A percentile compares a stretch with the other conserved stretches of the same genome.
Evolutionary conservation across 2,329 filamentous ascomycete species (phyloP).

Genomic region (Beauveria sp.): DNA sequence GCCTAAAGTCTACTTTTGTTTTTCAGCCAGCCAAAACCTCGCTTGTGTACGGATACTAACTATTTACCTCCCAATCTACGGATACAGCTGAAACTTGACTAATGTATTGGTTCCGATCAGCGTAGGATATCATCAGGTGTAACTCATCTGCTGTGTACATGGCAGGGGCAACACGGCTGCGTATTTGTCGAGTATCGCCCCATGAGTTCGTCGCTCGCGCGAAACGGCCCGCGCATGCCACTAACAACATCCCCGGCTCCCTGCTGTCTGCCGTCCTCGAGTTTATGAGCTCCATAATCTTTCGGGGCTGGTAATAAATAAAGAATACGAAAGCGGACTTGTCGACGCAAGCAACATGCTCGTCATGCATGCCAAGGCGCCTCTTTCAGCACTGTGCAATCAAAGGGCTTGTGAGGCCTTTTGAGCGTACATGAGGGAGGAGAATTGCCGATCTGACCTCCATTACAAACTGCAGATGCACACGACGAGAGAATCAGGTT

Average conservation of each 20-base stretch:
- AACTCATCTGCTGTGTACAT: too few species aligned
- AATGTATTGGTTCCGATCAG: neutral
- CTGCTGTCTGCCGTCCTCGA: neutral
- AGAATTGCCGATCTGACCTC: neutral
- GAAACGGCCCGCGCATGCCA: slow-evolving; percentile 6
- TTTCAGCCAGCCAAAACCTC: neutral
- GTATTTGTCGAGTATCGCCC: neutral
- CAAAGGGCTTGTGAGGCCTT: neutral
- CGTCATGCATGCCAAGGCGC: slow-evolving; percentile 3
- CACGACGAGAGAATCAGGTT: neutral
- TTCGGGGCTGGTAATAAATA: neutral
- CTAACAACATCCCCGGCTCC: neutral
- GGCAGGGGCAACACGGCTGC: neutral
- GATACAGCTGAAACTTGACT: neutral
- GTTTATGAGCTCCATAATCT: neutral
- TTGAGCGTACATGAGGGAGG: neutral
- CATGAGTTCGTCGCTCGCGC: neutral
- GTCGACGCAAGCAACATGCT: neutral
- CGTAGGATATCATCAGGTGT: neutral
- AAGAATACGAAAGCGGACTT: neutral
- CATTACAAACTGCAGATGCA: neutral
- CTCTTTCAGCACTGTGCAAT: neutral
- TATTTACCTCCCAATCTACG: neutral
- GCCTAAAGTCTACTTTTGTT: neutral
- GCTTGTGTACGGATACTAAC: neutral